Evolutionary conservation across 768 basidiomycete species (phyloP).

Genomic region (Phanerochaete sordida): DNA sequence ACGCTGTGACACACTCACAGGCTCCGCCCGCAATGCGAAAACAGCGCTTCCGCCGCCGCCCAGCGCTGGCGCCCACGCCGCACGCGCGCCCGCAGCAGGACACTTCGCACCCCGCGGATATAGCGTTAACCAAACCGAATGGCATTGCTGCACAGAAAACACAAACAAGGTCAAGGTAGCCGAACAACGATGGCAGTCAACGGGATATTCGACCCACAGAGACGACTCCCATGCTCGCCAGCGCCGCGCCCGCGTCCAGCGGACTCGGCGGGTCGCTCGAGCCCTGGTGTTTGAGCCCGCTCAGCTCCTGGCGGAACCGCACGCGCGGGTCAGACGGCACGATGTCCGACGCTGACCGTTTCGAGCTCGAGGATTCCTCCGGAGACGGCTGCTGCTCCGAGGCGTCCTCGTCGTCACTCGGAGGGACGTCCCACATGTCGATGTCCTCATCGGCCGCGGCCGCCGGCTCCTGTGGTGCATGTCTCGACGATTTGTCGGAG

Average conservation of each 20-base stretch:
- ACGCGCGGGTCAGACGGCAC: background rate
- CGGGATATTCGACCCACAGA: constrained; percentile 6
- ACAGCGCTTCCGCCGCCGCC: too few relatives aligned
- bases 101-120: too few relatives aligned
- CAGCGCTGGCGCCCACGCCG: too few relatives aligned
- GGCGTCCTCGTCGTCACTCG: constrained; percentile 1
- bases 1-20: background rate
- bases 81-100: too few relatives aligned
- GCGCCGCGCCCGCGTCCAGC: background rate
- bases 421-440: background rate
- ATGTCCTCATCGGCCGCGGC: background rate
- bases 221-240: background rate
- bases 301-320: background rate
- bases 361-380: background rate
- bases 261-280: background rate
- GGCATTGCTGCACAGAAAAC: background rate
- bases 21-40: too few relatives aligned
- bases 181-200: background rate
- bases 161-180: constrained; percentile 5
- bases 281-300: background rate
- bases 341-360: background rate
- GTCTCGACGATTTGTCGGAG: background rate
- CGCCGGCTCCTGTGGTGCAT: background rate
- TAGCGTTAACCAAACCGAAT: background rate
- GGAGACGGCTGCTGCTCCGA: background rate